Percentiles rank a stretch among this genome's conserved stretches.
Evolutionary conservation across 2,329 filamentous ascomycete species (phyloP).

Genomic region (Sporothrix brasiliensis): DNA sequence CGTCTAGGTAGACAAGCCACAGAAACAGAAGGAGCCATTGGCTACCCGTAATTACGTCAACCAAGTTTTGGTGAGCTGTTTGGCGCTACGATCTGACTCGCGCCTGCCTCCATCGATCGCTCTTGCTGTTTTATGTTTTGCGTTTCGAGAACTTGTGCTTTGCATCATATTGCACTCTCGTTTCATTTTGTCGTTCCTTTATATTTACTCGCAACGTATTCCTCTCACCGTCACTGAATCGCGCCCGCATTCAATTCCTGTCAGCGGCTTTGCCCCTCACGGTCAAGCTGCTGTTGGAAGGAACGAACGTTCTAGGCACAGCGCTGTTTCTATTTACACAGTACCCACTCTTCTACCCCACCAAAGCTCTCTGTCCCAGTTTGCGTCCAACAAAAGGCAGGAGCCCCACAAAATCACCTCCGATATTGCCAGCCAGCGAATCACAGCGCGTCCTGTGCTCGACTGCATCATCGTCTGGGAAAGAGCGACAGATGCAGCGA

Average conservation of each 20-base stretch:
- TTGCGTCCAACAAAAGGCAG: slow-evolving; percentile 14
- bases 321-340: slow-evolving; percentile 21
- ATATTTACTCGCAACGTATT: background rate
- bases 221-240: background rate
- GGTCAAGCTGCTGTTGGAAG: background rate
- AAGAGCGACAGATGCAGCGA: slow-evolving; percentile 36
- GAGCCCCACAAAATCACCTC: slow-evolving; percentile 13
- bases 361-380: slow-evolving; percentile 28
- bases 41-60: slow-evolving; percentile 24
- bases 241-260: background rate
- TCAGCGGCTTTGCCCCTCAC: background rate
- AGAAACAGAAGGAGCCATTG: slow-evolving; percentile 14
- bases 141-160: background rate
- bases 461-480: slow-evolving; percentile 31
- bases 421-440: slow-evolving; percentile 26
- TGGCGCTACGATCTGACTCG: slow-evolving; percentile 7
- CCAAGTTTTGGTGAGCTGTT: slow-evolving; percentile 13
- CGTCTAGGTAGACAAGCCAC: background rate
- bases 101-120: slow-evolving; percentile 1
- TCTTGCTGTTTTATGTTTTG: background rate
- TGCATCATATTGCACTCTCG: background rate
- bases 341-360: slow-evolving; percentile 27
- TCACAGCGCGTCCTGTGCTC: slow-evolving; percentile 24
- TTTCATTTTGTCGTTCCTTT: background rate
- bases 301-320: slow-evolving; percentile 10